phyloP scores from a whole-genome alignment of 495 filamentous ascomycete species.

The Letharia lupina region DNA sequence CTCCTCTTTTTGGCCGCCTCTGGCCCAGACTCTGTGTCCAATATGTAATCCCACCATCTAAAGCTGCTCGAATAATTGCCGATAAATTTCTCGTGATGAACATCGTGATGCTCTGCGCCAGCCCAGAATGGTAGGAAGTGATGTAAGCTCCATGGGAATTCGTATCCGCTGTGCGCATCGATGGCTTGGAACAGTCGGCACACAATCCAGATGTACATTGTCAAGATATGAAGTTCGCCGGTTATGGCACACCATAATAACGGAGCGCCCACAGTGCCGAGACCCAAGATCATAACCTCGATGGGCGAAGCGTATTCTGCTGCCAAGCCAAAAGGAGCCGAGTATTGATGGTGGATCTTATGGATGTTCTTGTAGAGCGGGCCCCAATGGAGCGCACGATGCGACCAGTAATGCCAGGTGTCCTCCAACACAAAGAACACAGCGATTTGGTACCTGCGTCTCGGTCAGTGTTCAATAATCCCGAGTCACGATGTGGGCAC shows the following conservation, averaged over 20 bases:
- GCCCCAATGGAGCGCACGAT: constrained; percentile 91
- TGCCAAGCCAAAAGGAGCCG: constrained; percentile 90
- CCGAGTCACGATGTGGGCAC: neutral
- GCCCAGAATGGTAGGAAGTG: constrained; percentile 98
- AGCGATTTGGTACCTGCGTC: constrained; percentile 59
- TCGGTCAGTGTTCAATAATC: neutral
- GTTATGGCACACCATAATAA: constrained; percentile 82
- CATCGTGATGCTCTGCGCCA: constrained; percentile 90
- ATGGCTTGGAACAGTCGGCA: constrained; percentile 94
- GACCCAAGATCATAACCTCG: constrained; percentile 94
- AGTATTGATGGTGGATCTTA: constrained; percentile 98
- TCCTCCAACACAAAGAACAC: constrained; percentile 96
- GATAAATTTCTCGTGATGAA: constrained; percentile 95
- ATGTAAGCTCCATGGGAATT: constrained; percentile 94
- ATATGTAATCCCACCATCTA: constrained; percentile 94
- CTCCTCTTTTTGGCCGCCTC: constrained; percentile 78
- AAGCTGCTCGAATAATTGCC: constrained; percentile 97
- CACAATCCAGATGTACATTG: constrained; percentile 97
- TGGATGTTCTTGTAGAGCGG: constrained; percentile 90
- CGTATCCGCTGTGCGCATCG: constrained; percentile 93
- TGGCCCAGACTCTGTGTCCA: constrained; percentile 87
- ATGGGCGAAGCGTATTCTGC: constrained; percentile 98
- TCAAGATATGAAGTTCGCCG: constrained; percentile 82
- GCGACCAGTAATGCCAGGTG: constrained; percentile 96
- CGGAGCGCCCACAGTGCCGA: constrained; percentile 75